Conservation (phyloP, 202 grass and related monocot genomes). For the Cymbopogon flexuosus region DNA sequence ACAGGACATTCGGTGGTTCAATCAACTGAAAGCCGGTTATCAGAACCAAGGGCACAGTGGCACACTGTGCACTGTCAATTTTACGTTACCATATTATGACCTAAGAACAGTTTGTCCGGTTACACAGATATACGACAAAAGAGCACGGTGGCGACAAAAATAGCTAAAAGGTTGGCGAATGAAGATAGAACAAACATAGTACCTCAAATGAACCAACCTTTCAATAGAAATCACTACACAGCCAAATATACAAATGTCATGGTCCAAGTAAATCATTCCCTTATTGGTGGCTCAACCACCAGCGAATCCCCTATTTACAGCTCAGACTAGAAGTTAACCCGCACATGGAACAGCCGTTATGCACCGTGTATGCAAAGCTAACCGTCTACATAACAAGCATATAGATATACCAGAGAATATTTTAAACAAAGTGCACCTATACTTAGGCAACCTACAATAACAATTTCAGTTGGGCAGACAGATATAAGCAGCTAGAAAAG, state of each 20-base stretch:
- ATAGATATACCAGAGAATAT: too few species aligned
- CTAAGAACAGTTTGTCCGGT: too few species aligned
- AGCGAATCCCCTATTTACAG: background rate
- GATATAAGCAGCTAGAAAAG: background rate
- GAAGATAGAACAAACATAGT: background rate
- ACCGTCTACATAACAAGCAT: background rate
- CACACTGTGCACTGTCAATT: too few species aligned
- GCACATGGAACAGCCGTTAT: background rate
- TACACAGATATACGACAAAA: background rate
- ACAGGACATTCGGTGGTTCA: too few species aligned
- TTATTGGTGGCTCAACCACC: background rate
- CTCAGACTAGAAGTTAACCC: background rate
- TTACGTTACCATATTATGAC: too few species aligned
- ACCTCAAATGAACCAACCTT: background rate
- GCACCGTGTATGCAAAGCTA: slow-evolving; percentile 6
- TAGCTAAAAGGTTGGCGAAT: background rate
- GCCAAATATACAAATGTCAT: slow-evolving; percentile 9
- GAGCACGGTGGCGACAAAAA: background rate
- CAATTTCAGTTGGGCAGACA: background rate
- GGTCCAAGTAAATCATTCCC: background rate
- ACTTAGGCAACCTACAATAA: slow-evolving; percentile 1
- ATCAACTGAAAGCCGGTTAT: too few species aligned
- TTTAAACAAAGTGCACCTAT: background rate
- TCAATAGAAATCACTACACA: background rate
- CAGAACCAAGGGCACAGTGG: too few species aligned